These are phyloP conservation scores for Verticillium tricorpus DNA, from an alignment of 2,329 filamentous ascomycete species.

Conservation along the genomic window DNA sequence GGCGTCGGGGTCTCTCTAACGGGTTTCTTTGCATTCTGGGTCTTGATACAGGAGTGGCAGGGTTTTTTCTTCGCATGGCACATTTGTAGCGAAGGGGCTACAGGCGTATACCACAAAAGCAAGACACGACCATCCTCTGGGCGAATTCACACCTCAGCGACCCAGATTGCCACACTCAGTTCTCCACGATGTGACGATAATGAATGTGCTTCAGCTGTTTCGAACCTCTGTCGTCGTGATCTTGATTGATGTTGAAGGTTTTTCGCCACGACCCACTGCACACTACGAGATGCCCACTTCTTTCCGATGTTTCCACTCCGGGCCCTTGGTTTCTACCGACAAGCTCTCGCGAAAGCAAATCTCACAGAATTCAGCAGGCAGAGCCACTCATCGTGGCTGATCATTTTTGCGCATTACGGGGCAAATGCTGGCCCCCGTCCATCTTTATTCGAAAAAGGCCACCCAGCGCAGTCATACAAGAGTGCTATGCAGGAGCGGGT, in stretches of 20 bases:
- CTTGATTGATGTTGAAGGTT: too few species aligned
- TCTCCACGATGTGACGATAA: neutral
- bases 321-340: too few species aligned
- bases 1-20: constrained; percentile 6
- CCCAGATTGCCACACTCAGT: neutral
- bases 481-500: neutral
- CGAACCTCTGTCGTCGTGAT: too few species aligned
- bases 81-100: constrained; percentile 43
- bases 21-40: constrained; percentile 54
- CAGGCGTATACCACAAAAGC: constrained; percentile 31
- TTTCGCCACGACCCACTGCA: too few species aligned
- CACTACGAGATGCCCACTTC: too few species aligned
- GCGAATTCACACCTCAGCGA: neutral
- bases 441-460: neutral
- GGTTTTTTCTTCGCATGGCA: constrained; percentile 57
- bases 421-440: neutral
- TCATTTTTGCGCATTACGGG: neutral
- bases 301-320: too few species aligned
- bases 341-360: too few species aligned
- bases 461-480: neutral
- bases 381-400: too few species aligned
- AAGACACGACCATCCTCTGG: constrained; percentile 2
- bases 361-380: too few species aligned
- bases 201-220: too few species aligned
- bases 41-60: constrained; percentile 51